Evolutionary conservation across 2,329 filamentous ascomycete species (phyloP).

Genomic region (Calonectria pteridis): DNA sequence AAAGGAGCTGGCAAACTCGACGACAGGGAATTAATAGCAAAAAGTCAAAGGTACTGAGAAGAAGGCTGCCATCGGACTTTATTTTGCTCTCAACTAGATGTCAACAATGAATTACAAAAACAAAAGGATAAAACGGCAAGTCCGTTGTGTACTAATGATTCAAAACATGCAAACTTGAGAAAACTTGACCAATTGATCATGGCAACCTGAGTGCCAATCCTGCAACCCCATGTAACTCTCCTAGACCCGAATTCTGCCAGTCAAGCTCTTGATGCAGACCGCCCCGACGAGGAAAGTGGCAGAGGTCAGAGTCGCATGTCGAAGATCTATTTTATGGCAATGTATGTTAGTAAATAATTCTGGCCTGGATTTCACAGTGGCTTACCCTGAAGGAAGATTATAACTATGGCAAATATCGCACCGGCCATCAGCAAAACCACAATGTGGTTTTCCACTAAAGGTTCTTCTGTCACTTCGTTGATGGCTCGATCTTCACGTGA

Average conservation of each 20-base stretch:
- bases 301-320: background rate
- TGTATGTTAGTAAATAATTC: background rate
- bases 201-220: background rate
- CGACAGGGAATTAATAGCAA: background rate
- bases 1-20: background rate
- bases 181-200: background rate
- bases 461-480: background rate
- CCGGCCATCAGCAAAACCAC: background rate
- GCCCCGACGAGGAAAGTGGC: too few species aligned
- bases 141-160: background rate
- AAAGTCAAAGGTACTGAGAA: background rate
- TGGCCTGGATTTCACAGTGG: background rate
- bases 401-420: background rate
- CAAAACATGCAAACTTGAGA: background rate
- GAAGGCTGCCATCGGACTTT: background rate
- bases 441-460: background rate
- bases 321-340: background rate
- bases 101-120: background rate
- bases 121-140: background rate
- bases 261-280: background rate
- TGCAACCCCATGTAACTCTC: background rate
- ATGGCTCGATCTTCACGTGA: background rate
- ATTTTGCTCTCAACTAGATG: background rate
- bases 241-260: background rate
- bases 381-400: background rate